These are phyloP conservation scores for Zychaea mexicana DNA, from an alignment of 371 early-diverging fungal genomes.

Conservation along the genomic window DNA sequence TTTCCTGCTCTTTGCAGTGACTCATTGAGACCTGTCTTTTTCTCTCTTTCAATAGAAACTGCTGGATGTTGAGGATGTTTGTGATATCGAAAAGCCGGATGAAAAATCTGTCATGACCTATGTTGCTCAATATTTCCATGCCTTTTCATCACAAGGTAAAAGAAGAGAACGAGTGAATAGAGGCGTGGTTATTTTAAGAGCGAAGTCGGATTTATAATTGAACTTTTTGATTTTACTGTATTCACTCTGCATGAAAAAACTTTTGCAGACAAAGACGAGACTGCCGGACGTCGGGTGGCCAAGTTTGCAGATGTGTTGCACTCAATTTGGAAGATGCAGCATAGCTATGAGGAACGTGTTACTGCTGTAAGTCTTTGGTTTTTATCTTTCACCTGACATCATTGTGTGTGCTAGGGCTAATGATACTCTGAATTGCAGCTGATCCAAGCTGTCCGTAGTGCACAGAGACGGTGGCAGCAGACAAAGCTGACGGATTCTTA, in stretches of 20 bases:
- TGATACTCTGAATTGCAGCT: background rate
- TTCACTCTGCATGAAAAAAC: no score
- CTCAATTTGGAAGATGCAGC: conserved; percentile 86
- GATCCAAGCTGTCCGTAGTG: conserved; percentile 59
- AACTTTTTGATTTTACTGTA: no score
- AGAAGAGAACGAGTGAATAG: background rate
- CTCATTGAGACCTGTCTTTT: no score
- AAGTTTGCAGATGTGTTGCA: conserved; percentile 89
- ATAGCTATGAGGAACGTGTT: conserved; percentile 88
- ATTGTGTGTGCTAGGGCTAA: no score
- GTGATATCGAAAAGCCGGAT: conserved; percentile 94
- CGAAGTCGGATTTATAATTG: no score
- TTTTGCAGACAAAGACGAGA: conserved; percentile 75
- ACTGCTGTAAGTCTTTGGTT: conserved; percentile 29
- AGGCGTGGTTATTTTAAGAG: no score
- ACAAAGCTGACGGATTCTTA: conserved; percentile 69
- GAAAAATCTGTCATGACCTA: conserved; percentile 98
- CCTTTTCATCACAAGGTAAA: conserved; percentile 83
- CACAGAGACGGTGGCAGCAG: conserved; percentile 70
- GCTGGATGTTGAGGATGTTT: conserved; percentile 95
- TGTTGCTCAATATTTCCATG: conserved; percentile 98
- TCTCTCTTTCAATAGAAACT: conserved; percentile 63
- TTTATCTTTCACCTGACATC: background rate
- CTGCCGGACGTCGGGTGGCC: conserved; percentile 89
- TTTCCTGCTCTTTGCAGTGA: no score